A percentile compares a stretch with the other conserved stretches of the same genome.
These are phyloP conservation scores for Phaeotremella skinneri DNA, from an alignment of 768 basidiomycete genomes.

Conservation along the genomic window DNA sequence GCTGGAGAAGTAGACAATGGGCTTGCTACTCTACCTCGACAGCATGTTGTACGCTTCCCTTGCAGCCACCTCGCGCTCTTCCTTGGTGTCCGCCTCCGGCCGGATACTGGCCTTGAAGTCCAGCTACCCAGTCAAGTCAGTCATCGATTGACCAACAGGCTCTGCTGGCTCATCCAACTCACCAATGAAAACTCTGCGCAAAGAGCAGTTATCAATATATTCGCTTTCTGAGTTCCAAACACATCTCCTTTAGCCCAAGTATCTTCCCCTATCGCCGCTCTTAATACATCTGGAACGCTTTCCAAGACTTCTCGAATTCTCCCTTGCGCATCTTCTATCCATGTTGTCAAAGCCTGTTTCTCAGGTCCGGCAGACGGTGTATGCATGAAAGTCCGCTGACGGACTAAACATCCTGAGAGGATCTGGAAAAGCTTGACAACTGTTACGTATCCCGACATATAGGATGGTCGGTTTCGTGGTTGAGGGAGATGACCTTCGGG, in stretches of 20 bases:
- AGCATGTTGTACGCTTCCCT: constrained; percentile 30
- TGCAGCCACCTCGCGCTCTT: constrained; percentile 29
- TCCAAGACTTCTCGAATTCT: constrained; percentile 12
- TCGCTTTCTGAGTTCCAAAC: constrained; percentile 39
- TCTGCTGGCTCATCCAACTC: constrained; percentile 13
- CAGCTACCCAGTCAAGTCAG: constrained; percentile 21
- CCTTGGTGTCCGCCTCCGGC: constrained; percentile 25
- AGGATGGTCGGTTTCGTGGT: constrained; percentile 18
- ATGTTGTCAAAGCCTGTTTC: constrained; percentile 12
- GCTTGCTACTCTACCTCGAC: constrained; percentile 19
- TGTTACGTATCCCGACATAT: constrained; percentile 38
- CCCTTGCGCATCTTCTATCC: constrained; percentile 14
- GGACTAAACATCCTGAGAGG: constrained; percentile 31
- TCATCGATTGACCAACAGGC: too few species aligned
- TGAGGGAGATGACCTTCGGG: constrained; percentile 22
- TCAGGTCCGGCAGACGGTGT: constrained; percentile 18
- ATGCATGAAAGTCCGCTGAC: constrained; percentile 23
- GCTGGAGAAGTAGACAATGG: neutral
- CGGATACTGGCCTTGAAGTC: constrained; percentile 27
- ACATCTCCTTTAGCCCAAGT: constrained; percentile 16
- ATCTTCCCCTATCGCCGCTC: constrained; percentile 15
- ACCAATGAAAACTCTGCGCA: constrained; percentile 37
- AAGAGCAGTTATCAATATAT: constrained; percentile 38
- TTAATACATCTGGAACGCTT: constrained; percentile 17
- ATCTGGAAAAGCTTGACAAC: constrained; percentile 28